A percentile compares a stretch with the other conserved stretches of the same genome.
These are phyloP conservation scores for Botrytis tulipae DNA, from an alignment of 2,329 filamentous ascomycete species.

Conservation along the genomic window DNA sequence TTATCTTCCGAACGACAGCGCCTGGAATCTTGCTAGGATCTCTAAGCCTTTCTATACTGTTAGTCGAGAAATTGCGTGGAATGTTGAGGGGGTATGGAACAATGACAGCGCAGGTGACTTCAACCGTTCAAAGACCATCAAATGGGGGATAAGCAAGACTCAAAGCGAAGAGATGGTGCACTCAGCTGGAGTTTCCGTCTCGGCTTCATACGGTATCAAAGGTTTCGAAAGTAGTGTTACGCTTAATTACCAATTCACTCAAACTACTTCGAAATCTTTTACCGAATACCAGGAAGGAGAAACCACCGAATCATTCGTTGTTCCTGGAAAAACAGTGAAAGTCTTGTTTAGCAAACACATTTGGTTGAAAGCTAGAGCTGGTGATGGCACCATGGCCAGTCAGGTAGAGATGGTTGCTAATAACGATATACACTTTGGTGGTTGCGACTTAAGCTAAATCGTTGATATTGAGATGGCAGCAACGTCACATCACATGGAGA, in stretches of 20 bases:
- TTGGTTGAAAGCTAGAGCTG: background rate
- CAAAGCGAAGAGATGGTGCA: background rate
- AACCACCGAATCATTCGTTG: background rate
- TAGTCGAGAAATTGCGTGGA: background rate
- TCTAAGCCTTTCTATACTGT: background rate
- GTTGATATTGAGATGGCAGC: too few relatives aligned
- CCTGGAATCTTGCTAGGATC: background rate
- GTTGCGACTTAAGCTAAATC: background rate
- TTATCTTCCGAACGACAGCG: too few relatives aligned
- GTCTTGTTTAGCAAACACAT: background rate
- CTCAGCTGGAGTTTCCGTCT: background rate
- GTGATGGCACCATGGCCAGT: background rate
- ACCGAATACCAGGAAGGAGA: background rate
- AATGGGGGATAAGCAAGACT: background rate
- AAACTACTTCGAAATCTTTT: background rate
- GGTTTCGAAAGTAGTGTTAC: background rate
- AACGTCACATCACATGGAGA: too few relatives aligned
- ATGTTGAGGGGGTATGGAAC: background rate
- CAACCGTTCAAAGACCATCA: background rate
- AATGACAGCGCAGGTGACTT: background rate
- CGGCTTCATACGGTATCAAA: background rate
- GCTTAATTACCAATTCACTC: background rate
- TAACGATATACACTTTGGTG: background rate
- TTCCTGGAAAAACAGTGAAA: background rate
- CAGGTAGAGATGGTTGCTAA: conserved; percentile 1